A percentile compares a stretch with the other conserved stretches of the same genome.
Conservation (phyloP, 208 protist species). For the Angomonas desouzai region DNA sequence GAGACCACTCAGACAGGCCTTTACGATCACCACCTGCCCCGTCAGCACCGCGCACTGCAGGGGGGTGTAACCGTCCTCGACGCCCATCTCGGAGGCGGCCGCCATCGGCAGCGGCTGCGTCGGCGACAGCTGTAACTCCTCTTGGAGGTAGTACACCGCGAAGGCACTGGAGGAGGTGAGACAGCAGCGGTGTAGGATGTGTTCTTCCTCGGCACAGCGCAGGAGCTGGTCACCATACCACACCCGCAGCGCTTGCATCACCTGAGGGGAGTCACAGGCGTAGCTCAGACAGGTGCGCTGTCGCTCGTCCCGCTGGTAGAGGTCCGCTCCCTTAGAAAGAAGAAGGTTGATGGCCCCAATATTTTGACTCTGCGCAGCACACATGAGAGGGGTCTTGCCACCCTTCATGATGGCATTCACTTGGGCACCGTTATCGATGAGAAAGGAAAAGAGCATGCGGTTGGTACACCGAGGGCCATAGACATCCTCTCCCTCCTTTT, state of each 20-base stretch:
- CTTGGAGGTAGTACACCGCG: constrained; percentile 6
- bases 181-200: neutral
- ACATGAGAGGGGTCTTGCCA: constrained; percentile 80
- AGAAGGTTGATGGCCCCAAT: constrained; percentile 37
- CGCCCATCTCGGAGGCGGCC: neutral
- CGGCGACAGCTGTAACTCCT: constrained; percentile 3
- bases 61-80: constrained; percentile 19
- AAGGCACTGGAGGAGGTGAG: neutral
- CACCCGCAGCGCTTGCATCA: constrained; percentile 45
- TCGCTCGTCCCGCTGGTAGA: constrained; percentile 25
- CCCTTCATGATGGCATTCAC: constrained; percentile 2
- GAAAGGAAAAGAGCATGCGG: neutral
- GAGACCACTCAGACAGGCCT: constrained; percentile 8
- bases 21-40: constrained; percentile 29
- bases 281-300: constrained; percentile 51
- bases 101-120: neutral
- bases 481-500: neutral
- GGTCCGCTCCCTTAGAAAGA: constrained; percentile 50
- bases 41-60: constrained; percentile 42
- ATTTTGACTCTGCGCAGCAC: constrained; percentile 50
- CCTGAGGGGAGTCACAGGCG: constrained; percentile 42
- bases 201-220: neutral
- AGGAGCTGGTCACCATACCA: constrained; percentile 33
- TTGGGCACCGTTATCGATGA: constrained; percentile 7
- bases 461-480: neutral